A percentile compares a stretch with the other conserved stretches of the same genome.
These are phyloP conservation scores for Domatiomyces globalis DNA, from an alignment of 2,329 filamentous ascomycete genomes.

Conservation along the genomic window DNA sequence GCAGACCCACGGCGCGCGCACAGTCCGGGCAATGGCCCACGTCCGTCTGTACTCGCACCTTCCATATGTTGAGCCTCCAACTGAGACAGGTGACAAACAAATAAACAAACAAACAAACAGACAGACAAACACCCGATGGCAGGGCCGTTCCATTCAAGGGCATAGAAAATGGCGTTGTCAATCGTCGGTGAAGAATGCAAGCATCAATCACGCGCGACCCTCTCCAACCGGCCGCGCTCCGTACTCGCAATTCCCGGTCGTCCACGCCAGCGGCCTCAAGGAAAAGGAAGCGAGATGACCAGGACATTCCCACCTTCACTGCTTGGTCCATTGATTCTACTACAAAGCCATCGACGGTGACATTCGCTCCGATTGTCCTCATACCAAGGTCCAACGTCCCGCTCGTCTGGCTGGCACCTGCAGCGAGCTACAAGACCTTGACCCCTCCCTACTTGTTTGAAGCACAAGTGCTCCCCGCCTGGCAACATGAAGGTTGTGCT, in stretches of 20 bases:
- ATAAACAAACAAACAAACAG: no score
- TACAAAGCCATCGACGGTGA: neutral
- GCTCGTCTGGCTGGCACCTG: slow-evolving; percentile 12
- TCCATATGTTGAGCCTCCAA: neutral
- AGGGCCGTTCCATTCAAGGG: neutral
- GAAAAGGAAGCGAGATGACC: slow-evolving; percentile 1
- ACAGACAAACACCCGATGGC: neutral
- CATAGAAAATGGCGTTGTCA: neutral
- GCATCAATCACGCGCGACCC: neutral
- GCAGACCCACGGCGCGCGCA: neutral
- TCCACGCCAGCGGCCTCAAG: neutral
- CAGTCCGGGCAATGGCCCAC: neutral
- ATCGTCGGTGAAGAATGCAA: neutral
- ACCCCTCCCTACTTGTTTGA: slow-evolving; percentile 8
- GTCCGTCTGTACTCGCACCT: neutral
- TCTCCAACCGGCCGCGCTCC: neutral
- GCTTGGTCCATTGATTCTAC: neutral
- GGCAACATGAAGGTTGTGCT: slow-evolving; percentile 12
- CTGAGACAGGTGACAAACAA: neutral
- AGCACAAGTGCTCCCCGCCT: slow-evolving; percentile 6
- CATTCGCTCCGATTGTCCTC: slow-evolving; percentile 11
- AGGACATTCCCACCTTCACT: neutral
- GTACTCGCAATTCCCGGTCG: neutral
- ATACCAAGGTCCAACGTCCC: slow-evolving; percentile 15
- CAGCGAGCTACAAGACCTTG: neutral